Evolutionary conservation across 441 rosid species (phyloP).

Genomic region (Jatropha multifida): DNA sequence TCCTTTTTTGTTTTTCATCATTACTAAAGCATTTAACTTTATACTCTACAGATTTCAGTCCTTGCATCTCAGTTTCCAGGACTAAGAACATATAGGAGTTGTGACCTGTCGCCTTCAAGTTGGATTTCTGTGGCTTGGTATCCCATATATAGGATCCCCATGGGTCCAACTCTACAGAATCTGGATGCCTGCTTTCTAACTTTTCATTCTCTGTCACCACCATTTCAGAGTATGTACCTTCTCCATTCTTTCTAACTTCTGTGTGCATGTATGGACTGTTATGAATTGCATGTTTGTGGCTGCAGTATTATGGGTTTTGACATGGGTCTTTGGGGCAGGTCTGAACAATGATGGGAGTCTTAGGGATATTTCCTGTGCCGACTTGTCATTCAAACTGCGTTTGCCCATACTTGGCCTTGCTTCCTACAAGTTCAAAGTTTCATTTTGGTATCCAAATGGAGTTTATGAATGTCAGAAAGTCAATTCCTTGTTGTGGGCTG

Average conservation of each 20-base stretch:
- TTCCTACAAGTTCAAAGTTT: slow-evolving; percentile 67
- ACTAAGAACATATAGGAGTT: slow-evolving; percentile 69
- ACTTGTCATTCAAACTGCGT: slow-evolving; percentile 44
- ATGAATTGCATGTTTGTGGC: background rate
- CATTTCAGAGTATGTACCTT: slow-evolving; percentile 45
- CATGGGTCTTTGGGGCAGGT: slow-evolving; percentile 33
- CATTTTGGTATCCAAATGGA: slow-evolving; percentile 75
- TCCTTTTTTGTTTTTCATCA: background rate
- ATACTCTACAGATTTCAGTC: slow-evolving; percentile 48
- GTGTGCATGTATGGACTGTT: background rate
- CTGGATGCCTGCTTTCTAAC: slow-evolving; percentile 89
- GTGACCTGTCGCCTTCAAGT: slow-evolving; percentile 77
- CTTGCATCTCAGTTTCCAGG: slow-evolving; percentile 68
- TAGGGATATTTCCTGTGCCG: slow-evolving; percentile 35
- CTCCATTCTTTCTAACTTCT: background rate
- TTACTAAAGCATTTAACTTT: background rate
- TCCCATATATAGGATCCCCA: slow-evolving; percentile 89
- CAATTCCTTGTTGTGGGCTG: slow-evolving; percentile 52
- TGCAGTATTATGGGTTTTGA: background rate
- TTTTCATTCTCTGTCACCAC: slow-evolving; percentile 69
- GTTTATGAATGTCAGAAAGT: slow-evolving; percentile 52
- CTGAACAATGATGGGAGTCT: slow-evolving; percentile 26
- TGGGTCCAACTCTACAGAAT: slow-evolving; percentile 82
- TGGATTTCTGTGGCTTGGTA: slow-evolving; percentile 98
- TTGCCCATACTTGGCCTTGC: slow-evolving; percentile 78